Evolutionary conservation across 176 grass and related monocot species (phyloP).

Genomic region (Sorghum bicolor): DNA sequence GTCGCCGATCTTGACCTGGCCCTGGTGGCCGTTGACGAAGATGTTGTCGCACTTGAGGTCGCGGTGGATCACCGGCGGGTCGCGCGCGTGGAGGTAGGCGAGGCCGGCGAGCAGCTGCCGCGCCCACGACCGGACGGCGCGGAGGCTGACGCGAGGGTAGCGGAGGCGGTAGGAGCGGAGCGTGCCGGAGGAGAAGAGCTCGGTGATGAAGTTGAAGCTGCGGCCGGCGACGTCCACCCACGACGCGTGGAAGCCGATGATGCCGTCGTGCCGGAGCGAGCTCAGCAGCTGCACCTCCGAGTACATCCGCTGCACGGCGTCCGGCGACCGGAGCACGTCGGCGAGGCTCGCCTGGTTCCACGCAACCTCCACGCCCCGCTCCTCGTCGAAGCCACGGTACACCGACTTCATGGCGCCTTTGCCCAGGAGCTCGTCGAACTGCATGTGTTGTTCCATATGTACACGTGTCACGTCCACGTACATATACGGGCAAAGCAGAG

Average conservation of each 20-base stretch:
- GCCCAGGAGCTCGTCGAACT: slow-evolving; percentile 72
- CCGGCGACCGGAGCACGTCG: slow-evolving; percentile 55
- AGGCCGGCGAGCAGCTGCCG: not conserved
- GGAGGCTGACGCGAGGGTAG: slow-evolving; percentile 59
- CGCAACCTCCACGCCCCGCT: slow-evolving; percentile 68
- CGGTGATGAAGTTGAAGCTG: slow-evolving; percentile 96
- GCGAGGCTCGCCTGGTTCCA: slow-evolving; percentile 88
- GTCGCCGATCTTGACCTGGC: slow-evolving; percentile 93
- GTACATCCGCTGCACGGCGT: slow-evolving; percentile 73
- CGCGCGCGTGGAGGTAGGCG: not conserved
- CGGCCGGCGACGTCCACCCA: slow-evolving; percentile 49
- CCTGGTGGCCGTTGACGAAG: slow-evolving; percentile 78
- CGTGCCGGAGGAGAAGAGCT: slow-evolving; percentile 97
- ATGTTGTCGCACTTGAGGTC: slow-evolving; percentile 61
- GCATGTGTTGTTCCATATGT: not conserved
- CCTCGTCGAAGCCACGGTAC: slow-evolving; percentile 84
- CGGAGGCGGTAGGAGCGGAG: slow-evolving; percentile 62
- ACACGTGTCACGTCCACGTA: not conserved
- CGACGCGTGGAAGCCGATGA: slow-evolving; percentile 72
- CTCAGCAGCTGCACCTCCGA: slow-evolving; percentile 84
- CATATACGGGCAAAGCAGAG: too few relatives aligned
- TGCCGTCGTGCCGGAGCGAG: slow-evolving; percentile 61
- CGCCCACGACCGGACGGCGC: slow-evolving; percentile 67
- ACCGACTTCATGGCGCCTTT: slow-evolving; percentile 91
- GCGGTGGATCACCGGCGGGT: not conserved